Conservation (phyloP, 148 eudicot genomes). For the Chenopodium quinoa region DNA sequence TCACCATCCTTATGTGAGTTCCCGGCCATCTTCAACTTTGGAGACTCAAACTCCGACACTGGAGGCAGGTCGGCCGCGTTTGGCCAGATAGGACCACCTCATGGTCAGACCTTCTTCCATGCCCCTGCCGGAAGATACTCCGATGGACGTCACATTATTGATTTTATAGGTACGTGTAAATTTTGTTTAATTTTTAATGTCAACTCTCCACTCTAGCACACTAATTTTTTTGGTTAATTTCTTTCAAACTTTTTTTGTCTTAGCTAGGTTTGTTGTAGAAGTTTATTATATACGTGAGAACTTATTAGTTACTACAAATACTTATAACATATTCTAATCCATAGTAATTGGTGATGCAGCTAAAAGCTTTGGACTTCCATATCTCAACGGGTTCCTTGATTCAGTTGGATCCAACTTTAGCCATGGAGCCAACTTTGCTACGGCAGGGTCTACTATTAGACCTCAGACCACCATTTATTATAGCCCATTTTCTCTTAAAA, state of each 20-base stretch:
- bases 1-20: constrained; percentile 8
- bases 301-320: too few species aligned
- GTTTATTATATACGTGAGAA: too few species aligned
- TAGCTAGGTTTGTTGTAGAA: too few species aligned
- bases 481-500: constrained; percentile 61
- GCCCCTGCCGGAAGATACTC: constrained; percentile 62
- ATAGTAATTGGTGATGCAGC: constrained; percentile 32
- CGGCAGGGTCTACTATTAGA: constrained; percentile 66
- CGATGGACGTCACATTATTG: constrained; percentile 68
- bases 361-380: constrained; percentile 48
- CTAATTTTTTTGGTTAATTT: too few species aligned
- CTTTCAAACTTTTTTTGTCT: too few species aligned
- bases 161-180: constrained; percentile 55
- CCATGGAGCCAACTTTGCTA: constrained; percentile 78
- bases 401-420: constrained; percentile 71
- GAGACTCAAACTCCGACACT: constrained; percentile 83
- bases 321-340: too few species aligned
- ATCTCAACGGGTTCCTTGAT: constrained; percentile 62
- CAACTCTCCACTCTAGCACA: too few species aligned
- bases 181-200: too few species aligned
- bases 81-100: constrained; percentile 55
- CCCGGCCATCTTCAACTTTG: constrained; percentile 74
- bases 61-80: constrained; percentile 71
- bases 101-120: constrained; percentile 56
- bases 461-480: constrained; percentile 39